Evolutionary conservation across 805 yeast genomes (phyloP).

Genomic region (Lipomyces orientalis): DNA sequence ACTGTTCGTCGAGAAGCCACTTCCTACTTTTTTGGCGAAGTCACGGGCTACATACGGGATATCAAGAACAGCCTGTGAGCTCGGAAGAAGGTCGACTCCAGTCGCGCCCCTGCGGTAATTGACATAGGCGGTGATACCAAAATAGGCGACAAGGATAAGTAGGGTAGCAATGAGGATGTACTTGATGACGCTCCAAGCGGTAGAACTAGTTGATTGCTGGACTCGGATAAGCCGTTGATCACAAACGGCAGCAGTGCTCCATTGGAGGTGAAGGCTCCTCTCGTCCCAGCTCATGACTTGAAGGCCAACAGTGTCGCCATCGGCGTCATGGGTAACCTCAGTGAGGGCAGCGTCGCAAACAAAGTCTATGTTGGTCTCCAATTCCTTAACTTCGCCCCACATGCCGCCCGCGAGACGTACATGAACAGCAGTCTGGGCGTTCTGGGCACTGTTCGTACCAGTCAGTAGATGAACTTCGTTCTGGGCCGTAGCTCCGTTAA

Average conservation of each 20-base stretch:
- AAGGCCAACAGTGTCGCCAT: constrained; percentile 33
- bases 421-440: constrained; percentile 27
- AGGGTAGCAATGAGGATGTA: constrained; percentile 66
- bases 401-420: constrained; percentile 57
- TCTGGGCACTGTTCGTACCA: constrained; percentile 8
- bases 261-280: constrained; percentile 45
- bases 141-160: constrained; percentile 23
- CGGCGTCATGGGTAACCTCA: constrained; percentile 33
- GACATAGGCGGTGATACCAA: constrained; percentile 72
- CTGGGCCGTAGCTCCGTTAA: constrained; percentile 38
- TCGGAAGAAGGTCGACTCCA: constrained; percentile 58
- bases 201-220: constrained; percentile 44
- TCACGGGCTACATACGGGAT: constrained; percentile 49
- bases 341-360: constrained; percentile 44
- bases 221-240: constrained; percentile 39
- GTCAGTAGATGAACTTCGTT: constrained; percentile 12
- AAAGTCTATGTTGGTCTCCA: constrained; percentile 45
- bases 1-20: constrained; percentile 63
- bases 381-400: constrained; percentile 69
- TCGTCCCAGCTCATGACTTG: constrained; percentile 43
- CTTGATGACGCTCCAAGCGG: constrained; percentile 80
- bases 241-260: constrained; percentile 54
- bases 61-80: constrained; percentile 60
- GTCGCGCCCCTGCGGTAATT: constrained; percentile 71
- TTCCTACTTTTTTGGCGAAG: constrained; percentile 62